These are phyloP conservation scores for Brassica carinata DNA, from an alignment of 345 rosid genomes.

Conservation along the genomic window DNA sequence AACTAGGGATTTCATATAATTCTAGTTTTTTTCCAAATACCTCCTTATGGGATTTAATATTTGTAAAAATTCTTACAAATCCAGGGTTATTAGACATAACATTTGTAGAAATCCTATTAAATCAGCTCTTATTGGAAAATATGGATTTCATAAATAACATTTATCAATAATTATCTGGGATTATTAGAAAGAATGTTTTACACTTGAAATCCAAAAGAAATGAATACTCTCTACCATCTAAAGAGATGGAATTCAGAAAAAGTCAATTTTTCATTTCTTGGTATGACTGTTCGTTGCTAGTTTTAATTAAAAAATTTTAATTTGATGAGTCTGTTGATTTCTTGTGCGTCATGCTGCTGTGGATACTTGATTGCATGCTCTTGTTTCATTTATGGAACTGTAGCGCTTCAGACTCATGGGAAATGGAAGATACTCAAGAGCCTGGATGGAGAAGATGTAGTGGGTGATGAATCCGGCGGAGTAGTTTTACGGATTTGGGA, in stretches of 20 bases:
- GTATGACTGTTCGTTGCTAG: neutral
- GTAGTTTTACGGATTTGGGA: slow-evolving; percentile 95
- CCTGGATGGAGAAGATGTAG: slow-evolving; percentile 35
- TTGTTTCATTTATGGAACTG: neutral
- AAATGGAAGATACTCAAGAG: slow-evolving; percentile 61
- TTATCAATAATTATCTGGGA: neutral
- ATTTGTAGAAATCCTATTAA: too few species aligned
- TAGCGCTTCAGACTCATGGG: slow-evolving; percentile 81
- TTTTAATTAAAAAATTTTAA: too few species aligned
- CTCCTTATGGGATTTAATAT: neutral
- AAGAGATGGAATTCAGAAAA: neutral
- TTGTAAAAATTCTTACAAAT: too few species aligned
- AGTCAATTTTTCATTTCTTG: neutral
- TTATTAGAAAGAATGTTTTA: too few species aligned
- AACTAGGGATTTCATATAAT: too few species aligned
- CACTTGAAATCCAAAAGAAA: neutral
- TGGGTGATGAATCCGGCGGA: slow-evolving; percentile 49
- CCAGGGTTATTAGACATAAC: neutral
- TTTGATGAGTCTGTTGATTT: neutral
- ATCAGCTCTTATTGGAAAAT: neutral
- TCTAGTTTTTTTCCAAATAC: neutral
- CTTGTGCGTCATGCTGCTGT: neutral
- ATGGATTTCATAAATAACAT: neutral
- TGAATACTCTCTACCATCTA: neutral
- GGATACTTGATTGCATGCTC: neutral